phyloP scores from a whole-genome alignment of 139 green algal species.

The Yamagishiella unicocca region DNA sequence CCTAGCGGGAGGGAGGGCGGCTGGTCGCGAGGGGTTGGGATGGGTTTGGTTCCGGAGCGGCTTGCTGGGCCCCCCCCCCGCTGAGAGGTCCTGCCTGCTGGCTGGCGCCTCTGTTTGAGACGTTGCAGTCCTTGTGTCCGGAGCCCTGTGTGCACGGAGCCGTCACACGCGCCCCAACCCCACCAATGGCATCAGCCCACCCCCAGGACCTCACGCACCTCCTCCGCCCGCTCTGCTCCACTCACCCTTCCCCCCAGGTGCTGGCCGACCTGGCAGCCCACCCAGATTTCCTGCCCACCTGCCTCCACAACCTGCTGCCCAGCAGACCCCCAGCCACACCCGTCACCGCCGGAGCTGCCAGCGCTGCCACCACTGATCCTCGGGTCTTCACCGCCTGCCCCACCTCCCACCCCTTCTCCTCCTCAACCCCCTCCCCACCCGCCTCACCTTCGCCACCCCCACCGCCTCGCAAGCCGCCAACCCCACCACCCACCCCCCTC shows the following conservation, averaged over 20 bases:
- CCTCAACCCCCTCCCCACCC: no score
- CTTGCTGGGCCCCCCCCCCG: no score
- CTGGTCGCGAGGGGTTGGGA: no score
- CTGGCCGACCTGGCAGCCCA: background rate
- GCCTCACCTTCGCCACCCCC: background rate
- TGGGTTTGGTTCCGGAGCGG: no score
- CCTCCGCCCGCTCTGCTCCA: background rate
- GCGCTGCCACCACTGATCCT: background rate
- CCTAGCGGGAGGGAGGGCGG: no score
- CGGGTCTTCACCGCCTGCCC: background rate
- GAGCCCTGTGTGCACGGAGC: no score
- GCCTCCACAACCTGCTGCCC: conserved; percentile 1
- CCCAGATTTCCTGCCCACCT: background rate
- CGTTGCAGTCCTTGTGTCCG: no score
- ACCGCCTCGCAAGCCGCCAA: background rate
- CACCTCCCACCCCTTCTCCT: background rate
- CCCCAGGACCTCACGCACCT: no score
- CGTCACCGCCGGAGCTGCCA: background rate
- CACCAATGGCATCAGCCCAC: no score
- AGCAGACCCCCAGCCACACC: background rate
- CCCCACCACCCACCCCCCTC: background rate
- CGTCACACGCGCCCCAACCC: no score
- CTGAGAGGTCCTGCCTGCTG: no score
- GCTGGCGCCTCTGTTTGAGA: no score
- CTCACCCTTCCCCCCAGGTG: background rate